A percentile compares a stretch with the other conserved stretches of the same genome.
These are phyloP conservation scores for Agaricus sinodeliciosus DNA, from an alignment of 768 basidiomycete species.

Conservation along the genomic window DNA sequence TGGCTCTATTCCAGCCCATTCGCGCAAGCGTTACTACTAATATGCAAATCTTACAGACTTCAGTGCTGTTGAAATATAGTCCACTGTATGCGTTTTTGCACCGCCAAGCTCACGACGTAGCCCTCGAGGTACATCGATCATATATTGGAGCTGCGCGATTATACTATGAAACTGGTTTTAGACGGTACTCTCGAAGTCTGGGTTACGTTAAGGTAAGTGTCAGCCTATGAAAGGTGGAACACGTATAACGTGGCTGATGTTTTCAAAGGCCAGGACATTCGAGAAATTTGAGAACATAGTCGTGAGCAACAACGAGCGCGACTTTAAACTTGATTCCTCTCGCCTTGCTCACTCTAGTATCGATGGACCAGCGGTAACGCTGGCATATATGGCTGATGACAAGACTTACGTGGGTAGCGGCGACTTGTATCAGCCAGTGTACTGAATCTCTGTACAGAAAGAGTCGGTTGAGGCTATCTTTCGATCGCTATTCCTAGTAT, in stretches of 20 bases:
- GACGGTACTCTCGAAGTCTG: constrained; percentile 81
- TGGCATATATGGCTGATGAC: constrained; percentile 87
- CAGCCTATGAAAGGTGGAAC: background rate
- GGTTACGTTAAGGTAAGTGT: constrained; percentile 63
- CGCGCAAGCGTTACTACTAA: constrained; percentile 82
- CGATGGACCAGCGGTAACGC: constrained; percentile 73
- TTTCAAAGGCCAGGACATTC: constrained; percentile 47
- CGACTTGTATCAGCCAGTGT: background rate
- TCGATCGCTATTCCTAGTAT: constrained; percentile 80
- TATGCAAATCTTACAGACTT: constrained; percentile 87
- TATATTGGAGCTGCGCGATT: constrained; percentile 79
- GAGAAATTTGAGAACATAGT: constrained; percentile 71
- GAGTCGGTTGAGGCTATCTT: constrained; percentile 78
- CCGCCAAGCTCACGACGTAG: constrained; percentile 74
- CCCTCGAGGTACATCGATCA: constrained; percentile 81
- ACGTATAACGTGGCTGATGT: background rate
- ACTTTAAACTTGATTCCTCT: constrained; percentile 38
- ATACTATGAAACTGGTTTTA: constrained; percentile 94
- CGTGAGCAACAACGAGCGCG: constrained; percentile 33
- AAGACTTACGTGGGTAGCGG: constrained; percentile 69
- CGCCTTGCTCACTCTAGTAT: constrained; percentile 65
- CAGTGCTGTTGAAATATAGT: constrained; percentile 76
- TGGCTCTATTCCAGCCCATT: constrained; percentile 78
- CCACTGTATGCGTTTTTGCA: constrained; percentile 81
- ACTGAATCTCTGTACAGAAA: constrained; percentile 41